A percentile compares a stretch with the other conserved stretches of the same genome.
phyloP scores from a whole-genome alignment of 306 rosid genomes.

The Prunus mume region DNA sequence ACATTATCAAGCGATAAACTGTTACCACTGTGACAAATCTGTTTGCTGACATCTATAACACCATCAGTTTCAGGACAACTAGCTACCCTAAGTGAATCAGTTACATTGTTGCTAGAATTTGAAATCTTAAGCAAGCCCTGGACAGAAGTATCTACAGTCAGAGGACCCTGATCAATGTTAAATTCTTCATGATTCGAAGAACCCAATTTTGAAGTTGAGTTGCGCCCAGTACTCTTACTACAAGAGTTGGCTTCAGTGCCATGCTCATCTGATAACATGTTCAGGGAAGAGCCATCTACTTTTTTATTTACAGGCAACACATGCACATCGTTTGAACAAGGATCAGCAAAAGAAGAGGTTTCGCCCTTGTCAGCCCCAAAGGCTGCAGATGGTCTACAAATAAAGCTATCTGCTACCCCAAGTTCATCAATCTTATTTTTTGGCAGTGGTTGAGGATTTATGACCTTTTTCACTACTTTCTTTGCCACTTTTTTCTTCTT shows the following conservation, averaged over 20 bases:
- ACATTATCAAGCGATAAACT: slow-evolving; percentile 28
- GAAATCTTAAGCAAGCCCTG: slow-evolving; percentile 26
- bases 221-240: slow-evolving; percentile 33
- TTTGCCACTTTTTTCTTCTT: slow-evolving; percentile 72
- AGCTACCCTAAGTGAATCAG: slow-evolving; percentile 28
- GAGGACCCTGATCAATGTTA: slow-evolving; percentile 27
- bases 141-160: slow-evolving; percentile 35
- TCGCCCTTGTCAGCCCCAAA: slow-evolving; percentile 26
- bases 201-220: slow-evolving; percentile 32
- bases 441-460: slow-evolving; percentile 29
- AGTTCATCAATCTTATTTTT: slow-evolving; percentile 27
- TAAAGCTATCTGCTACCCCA: slow-evolving; percentile 19
- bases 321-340: slow-evolving; percentile 24
- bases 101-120: slow-evolving; percentile 25
- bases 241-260: slow-evolving; percentile 34
- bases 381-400: slow-evolving; percentile 24
- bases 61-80: slow-evolving; percentile 33
- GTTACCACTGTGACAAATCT: slow-evolving; percentile 34
- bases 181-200: slow-evolving; percentile 31
- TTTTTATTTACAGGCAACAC: slow-evolving; percentile 30
- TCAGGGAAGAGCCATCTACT: slow-evolving; percentile 25
- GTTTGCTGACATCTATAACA: slow-evolving; percentile 34
- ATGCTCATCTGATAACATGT: slow-evolving; percentile 35
- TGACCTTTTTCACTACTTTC: slow-evolving; percentile 60
- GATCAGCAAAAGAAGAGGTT: slow-evolving; percentile 25